Evolutionary conservation across 1,284 basidiomycete genomes (phyloP), one percentile per base, ranked within the genome.

Genomic region (Boletellus deceptivus): DNA sequence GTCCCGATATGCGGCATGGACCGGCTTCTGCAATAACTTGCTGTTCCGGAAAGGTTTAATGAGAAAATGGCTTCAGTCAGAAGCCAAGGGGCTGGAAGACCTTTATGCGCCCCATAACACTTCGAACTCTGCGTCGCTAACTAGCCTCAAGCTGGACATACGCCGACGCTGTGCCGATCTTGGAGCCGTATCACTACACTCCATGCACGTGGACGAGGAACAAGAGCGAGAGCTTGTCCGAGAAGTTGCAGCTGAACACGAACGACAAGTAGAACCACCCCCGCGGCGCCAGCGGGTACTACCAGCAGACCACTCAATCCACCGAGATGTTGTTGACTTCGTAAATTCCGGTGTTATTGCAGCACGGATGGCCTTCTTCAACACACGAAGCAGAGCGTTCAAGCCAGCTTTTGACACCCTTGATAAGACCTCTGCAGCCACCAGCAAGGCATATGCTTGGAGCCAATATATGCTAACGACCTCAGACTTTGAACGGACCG

Each of bases 151-250:
- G 25, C 7, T 9, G 9, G 61, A 62, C 0, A 59, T 78, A 10
- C 51, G 39, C 1, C 56, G 59, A 10, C 64, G 63, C 39, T 67
- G 69, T 16, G 18, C 48, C n/a, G 25, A 52, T n/a, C 64, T 78
- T 11, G 70, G 71, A 0, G 45, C 66, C 3, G 40, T 20, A 6
- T 44, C 55, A 0, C 27, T 66, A 10, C 24, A 43, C 1, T 55
- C 63, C 24, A 38, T 53, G 1, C 47, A 50, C 16, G 55, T 75
- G 50, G 72, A 71, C 6, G 77, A 80, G 55, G 78, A 79, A 50
- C 78, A 80, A 52, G 78, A 80, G 46, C 64, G 75, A 13, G 78
- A 81, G 54, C 63, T 79, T 2, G 56, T 53, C 8, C 72, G 75
- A 27, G 78, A 80, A 56, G 58, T 69, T 1, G 75, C 77, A 53